Base-by-base conservation (phyloP, 352 stramenopile species). In the Pythium biforme region DNA sequence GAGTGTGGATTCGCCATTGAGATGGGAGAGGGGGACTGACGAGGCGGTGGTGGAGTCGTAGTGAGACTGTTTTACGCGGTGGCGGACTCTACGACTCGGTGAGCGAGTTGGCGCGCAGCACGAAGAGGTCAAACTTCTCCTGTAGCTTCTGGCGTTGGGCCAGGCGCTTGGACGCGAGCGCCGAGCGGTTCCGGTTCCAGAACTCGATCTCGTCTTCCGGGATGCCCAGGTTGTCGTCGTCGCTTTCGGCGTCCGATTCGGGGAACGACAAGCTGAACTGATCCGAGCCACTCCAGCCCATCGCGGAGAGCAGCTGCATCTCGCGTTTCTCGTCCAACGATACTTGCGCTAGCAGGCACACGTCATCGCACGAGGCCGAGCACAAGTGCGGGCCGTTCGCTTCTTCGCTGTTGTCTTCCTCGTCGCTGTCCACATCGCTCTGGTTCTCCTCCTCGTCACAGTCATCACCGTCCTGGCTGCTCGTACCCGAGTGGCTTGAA, bases 61-160 rank as follows among this genome's bases (percentile, higher is more conserved):
- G n/a, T n/a, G n/a, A n/a, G n/a, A n/a, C n/a, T n/a, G n/a, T n/a
- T n/a, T n/a, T n/a, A n/a, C n/a, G n/a, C n/a, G n/a, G n/a, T n/a
- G n/a, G n/a, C n/a, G n/a, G n/a, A n/a, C 37, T 70, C 61, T 62
- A 64, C 59, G 66, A 60, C 20, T 60, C 54, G 26, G 55, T 62
- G 12, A 70, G 61, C 40, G 80, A 85, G 56, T 77, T 89, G 25
- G 80, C 79, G 52, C 85, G 85, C 66, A 86, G 58, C 49, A 95
- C 82, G 52, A 95, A 88, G 56, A 90, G 80, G 64, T 95, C 79
- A 56, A 95, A 95, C 55, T 86, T 83, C 66, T 95, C 80, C 65
- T 93, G 86, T 25, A 95, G 69, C 68, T 90, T 89, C 72, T 92
- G 83, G 25, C 86, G 82, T 57, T 95, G 83, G 10, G 80, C 86